phyloP scores from a whole-genome alignment of 164 flowering plant genomes.

The Hamamelis virginiana region DNA sequence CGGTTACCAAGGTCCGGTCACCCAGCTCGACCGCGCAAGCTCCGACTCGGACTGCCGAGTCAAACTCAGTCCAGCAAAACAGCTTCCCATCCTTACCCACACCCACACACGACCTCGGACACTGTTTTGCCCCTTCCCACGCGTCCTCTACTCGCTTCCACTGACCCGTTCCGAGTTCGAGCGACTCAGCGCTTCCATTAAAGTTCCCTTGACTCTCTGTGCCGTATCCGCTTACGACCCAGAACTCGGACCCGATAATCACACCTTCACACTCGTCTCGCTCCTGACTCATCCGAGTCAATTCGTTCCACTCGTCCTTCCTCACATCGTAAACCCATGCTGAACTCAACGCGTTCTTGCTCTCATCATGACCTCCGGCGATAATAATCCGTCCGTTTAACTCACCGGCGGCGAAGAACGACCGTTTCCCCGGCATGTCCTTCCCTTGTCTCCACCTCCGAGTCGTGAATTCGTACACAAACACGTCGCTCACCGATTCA shows the following conservation, averaged over 20 bases:
- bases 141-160: slow-evolving; percentile 59
- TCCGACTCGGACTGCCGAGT: slow-evolving; percentile 33
- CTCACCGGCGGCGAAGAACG: slow-evolving; percentile 59
- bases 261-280: slow-evolving; percentile 86
- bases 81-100: slow-evolving; percentile 44
- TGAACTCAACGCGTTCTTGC: slow-evolving; percentile 64
- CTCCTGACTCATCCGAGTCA: slow-evolving; percentile 58
- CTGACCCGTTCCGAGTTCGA: slow-evolving; percentile 32
- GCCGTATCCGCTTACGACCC: slow-evolving; percentile 84
- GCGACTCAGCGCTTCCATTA: slow-evolving; percentile 49
- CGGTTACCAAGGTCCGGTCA: slow-evolving; percentile 28
- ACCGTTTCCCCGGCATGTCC: slow-evolving; percentile 58
- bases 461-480: slow-evolving; percentile 56
- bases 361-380: slow-evolving; percentile 87
- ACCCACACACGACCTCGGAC: slow-evolving; percentile 50
- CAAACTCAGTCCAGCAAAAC: slow-evolving; percentile 37
- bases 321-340: slow-evolving; percentile 59
- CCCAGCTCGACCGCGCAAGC: slow-evolving; percentile 31
- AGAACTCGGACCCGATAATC: slow-evolving; percentile 55
- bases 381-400: slow-evolving; percentile 38
- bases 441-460: slow-evolving; percentile 50
- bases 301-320: slow-evolving; percentile 64
- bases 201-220: slow-evolving; percentile 73
- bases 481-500: slow-evolving; percentile 51
- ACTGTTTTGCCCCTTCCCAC: slow-evolving; percentile 47